Evolutionary conservation across 306 rosid genomes (phyloP).

Genomic region (Rubus parviflorus): DNA sequence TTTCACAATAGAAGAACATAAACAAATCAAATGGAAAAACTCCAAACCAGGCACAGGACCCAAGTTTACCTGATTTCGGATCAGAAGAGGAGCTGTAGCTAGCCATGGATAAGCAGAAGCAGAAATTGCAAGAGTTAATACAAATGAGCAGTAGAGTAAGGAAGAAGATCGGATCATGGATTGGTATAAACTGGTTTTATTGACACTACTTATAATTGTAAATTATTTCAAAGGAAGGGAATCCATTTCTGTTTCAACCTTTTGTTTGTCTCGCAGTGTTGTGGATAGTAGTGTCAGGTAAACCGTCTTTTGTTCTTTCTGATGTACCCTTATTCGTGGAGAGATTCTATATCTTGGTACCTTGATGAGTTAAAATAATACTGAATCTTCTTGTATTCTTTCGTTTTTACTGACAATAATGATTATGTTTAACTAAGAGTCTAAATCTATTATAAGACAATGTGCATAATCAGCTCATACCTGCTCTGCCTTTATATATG

Average conservation of each 20-base stretch:
- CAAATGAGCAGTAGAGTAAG: background rate
- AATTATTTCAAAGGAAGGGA: background rate
- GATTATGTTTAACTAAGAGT: background rate
- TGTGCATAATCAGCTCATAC: background rate
- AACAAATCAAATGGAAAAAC: background rate
- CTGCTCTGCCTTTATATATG: background rate
- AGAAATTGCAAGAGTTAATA: background rate
- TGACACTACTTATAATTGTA: background rate
- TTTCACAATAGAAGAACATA: background rate
- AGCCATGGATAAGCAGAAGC: slow-evolving; percentile 7
- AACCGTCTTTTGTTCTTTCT: slow-evolving; percentile 12
- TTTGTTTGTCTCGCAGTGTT: slow-evolving; percentile 13
- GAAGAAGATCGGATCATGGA: background rate
- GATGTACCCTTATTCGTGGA: background rate
- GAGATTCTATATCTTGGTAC: background rate
- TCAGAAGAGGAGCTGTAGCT: slow-evolving; percentile 14
- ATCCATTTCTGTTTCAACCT: slow-evolving; percentile 4
- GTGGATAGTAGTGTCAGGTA: background rate
- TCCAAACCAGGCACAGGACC: background rate
- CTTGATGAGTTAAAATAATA: background rate
- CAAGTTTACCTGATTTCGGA: slow-evolving; percentile 15
- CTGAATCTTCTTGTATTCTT: background rate
- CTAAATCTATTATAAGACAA: background rate
- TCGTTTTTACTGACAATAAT: background rate
- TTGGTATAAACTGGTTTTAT: background rate